Percentiles rank a stretch among this genome's conserved stretches.
phyloP scores from a whole-genome alignment of 2,329 filamentous ascomycete genomes.

The Berkeleyomyces rouxiae region DNA sequence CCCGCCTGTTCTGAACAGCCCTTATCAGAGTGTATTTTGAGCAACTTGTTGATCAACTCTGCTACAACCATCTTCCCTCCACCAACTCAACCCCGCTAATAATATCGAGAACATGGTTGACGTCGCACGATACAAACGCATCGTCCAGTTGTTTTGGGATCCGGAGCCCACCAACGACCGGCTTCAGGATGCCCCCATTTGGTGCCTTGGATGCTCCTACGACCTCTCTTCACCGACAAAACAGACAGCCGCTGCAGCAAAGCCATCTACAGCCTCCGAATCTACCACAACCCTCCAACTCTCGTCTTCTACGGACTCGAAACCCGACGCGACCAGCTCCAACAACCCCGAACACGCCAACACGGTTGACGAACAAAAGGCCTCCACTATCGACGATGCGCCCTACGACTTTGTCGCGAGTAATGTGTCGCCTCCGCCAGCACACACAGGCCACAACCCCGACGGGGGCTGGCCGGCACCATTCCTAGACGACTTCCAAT shows the following conservation, averaged over 20 bases:
- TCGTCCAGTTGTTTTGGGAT: constrained; percentile 87
- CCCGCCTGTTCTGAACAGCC: background rate
- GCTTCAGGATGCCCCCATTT: constrained; percentile 51
- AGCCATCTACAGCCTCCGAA: background rate
- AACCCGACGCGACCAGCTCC: background rate
- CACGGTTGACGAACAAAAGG: constrained; percentile 17
- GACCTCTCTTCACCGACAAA: constrained; percentile 20
- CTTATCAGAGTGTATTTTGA: background rate
- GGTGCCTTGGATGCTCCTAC: constrained; percentile 55
- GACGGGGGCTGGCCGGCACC: constrained; percentile 59
- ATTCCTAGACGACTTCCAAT: constrained; percentile 87
- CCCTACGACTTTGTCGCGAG: constrained; percentile 32
- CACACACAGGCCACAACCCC: constrained; percentile 16
- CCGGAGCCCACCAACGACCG: constrained; percentile 71
- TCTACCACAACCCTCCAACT: constrained; percentile 1
- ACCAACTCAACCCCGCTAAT: background rate
- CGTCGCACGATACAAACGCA: constrained; percentile 57
- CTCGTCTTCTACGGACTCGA: background rate
- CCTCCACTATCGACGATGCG: constrained; percentile 25
- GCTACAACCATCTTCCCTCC: background rate
- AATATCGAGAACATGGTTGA: constrained; percentile 41
- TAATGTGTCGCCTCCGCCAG: constrained; percentile 35
- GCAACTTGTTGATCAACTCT: background rate
- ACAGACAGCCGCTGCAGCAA: background rate
- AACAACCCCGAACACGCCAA: background rate